Percentiles rank a stretch among this genome's conserved stretches.
Conservation (phyloP, 2,329 filamentous ascomycete species). For the Cladophialophora immunda region DNA sequence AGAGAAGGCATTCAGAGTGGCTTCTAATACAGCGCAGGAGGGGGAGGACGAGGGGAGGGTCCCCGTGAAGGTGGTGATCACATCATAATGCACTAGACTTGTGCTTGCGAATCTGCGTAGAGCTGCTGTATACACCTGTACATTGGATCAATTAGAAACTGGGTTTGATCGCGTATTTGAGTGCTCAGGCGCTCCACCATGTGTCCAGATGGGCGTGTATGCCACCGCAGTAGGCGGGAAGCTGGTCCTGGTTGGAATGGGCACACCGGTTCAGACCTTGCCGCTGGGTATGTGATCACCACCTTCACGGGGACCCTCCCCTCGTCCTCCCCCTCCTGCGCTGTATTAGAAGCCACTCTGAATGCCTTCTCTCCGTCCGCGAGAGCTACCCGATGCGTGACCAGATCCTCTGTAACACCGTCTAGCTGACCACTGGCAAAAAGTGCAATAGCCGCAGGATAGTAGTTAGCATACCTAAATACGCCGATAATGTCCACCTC, state of each 20-base stretch:
- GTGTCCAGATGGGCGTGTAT: conserved; percentile 57
- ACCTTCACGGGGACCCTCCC: conserved; percentile 64
- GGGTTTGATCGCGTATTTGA: conserved; percentile 57
- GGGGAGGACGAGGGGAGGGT: conserved; percentile 61
- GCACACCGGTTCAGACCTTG: conserved; percentile 62
- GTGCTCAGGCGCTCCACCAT: conserved; percentile 56
- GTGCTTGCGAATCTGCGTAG: background rate
- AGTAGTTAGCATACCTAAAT: conserved; percentile 64
- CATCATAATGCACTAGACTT: conserved; percentile 26
- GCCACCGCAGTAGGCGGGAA: conserved; percentile 59
- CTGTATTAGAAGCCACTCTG: conserved; percentile 52
- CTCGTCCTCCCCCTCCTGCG: conserved; percentile 60
- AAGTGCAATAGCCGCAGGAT: conserved; percentile 63
- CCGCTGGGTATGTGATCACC: conserved; percentile 60
- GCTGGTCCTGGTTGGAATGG: conserved; percentile 66
- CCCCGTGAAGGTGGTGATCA: conserved; percentile 62
- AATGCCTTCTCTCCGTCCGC: conserved; percentile 62
- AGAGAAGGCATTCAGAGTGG: conserved; percentile 57
- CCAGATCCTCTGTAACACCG: conserved; percentile 59
- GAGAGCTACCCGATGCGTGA: conserved; percentile 62
- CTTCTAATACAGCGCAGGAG: conserved; percentile 58
- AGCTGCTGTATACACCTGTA: background rate
- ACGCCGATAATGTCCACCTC: conserved; percentile 67
- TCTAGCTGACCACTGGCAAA: conserved; percentile 60
- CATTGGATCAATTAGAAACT: conserved; percentile 28